Evolutionary conservation across 208 protist species (phyloP).

Genomic region (Acanthamoeba sp.): DNA sequence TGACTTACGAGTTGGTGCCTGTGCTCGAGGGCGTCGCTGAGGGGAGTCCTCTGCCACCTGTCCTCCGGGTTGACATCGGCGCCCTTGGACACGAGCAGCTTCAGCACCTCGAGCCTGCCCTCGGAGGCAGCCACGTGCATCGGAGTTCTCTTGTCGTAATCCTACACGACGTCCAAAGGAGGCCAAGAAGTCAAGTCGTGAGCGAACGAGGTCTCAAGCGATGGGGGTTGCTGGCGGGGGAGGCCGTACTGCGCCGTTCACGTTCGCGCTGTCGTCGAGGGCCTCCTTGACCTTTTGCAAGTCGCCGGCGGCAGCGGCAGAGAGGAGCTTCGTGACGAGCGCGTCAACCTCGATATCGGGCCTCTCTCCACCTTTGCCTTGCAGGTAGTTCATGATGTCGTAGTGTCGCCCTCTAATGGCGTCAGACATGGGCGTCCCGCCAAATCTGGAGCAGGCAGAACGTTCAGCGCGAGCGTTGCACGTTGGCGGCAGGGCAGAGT

Average conservation of each 20-base stretch:
- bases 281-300: not conserved
- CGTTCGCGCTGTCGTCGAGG: constrained; percentile 12
- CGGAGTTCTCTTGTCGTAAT: constrained; percentile 83
- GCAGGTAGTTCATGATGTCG: constrained; percentile 37
- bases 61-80: constrained; percentile 75
- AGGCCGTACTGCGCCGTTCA: not conserved
- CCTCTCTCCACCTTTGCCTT: not conserved
- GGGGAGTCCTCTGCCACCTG: not conserved
- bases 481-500: not conserved
- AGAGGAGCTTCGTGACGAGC: not conserved
- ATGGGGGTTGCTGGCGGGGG: not conserved
- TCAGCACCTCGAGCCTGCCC: constrained; percentile 77
- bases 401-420: constrained; percentile 5
- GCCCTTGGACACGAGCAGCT: constrained; percentile 77
- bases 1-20: not conserved
- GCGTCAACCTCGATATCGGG: not conserved
- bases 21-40: constrained; percentile 15
- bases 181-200: not conserved
- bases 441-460: not conserved
- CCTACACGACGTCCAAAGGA: constrained; percentile 44
- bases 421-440: constrained; percentile 45
- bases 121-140: constrained; percentile 81
- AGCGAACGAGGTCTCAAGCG: not conserved
- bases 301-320: constrained; percentile 33
- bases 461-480: not conserved